A percentile compares a stretch with the other conserved stretches of the same genome.
Conservation (phyloP, 2,329 filamentous ascomycete species). For the Aspergillus transmontanensis region DNA sequence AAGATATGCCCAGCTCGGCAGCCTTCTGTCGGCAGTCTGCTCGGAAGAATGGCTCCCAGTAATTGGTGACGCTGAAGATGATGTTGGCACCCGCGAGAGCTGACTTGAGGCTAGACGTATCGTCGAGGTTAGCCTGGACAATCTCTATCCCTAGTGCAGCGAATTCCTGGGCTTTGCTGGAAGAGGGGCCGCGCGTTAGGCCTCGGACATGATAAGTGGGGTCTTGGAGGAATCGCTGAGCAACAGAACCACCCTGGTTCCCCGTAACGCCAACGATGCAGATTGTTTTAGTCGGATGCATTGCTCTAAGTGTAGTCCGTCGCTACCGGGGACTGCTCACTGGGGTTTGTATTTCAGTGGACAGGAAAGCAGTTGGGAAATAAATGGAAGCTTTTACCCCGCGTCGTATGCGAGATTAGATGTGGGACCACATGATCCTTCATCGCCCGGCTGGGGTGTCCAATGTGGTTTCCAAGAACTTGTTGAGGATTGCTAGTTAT, state of each 20-base stretch:
- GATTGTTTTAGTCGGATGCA: conserved; percentile 16
- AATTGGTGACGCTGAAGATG: conserved; percentile 60
- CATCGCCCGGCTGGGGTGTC: neutral
- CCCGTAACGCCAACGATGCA: conserved; percentile 23
- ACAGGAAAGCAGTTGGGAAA: neutral
- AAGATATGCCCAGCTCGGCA: conserved; percentile 42
- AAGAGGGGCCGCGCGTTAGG: conserved; percentile 30
- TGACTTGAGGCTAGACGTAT: conserved; percentile 19
- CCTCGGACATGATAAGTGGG: conserved; percentile 31
- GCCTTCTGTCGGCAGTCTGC: conserved; percentile 47
- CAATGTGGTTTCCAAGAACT: neutral
- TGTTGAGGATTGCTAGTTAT: neutral
- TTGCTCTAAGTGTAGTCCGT: neutral
- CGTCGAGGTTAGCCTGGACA: conserved; percentile 29
- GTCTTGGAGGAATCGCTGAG: conserved; percentile 24
- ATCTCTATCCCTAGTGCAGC: conserved; percentile 30
- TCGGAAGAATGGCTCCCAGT: conserved; percentile 55
- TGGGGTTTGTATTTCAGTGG: neutral
- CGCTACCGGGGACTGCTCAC: neutral
- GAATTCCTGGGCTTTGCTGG: conserved; percentile 22
- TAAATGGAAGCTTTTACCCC: neutral
- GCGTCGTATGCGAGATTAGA: neutral
- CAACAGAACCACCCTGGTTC: conserved; percentile 29
- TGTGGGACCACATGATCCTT: neutral
- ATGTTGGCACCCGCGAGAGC: conserved; percentile 46